Evolutionary conservation across 2,329 filamentous ascomycete species (phyloP), one percentile per base, ranked within the genome.

Genomic region (Cladosporium sp.): DNA sequence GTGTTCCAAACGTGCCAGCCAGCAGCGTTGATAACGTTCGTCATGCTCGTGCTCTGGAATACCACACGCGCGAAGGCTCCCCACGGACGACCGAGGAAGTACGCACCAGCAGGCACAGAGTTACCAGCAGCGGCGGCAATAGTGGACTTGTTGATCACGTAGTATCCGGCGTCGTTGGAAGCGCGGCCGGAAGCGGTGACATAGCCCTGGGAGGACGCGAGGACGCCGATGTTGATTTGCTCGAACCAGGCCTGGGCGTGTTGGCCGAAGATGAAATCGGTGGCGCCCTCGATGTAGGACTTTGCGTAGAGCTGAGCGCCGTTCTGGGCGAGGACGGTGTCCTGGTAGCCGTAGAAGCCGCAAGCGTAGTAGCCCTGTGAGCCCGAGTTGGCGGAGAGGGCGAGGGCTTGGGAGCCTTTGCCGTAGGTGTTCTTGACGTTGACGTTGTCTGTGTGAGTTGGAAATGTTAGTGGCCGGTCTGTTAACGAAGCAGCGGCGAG

Each of bases 1-100:
- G 69, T 76, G 65, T 81, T 81, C 88, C 88, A 90, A 28, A 78
- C 71, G 2, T 70, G 74, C 87, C 88, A 90, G 0, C 88, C 88
- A 0, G 82, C 82, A 1, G 79, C 66, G 70, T 89, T 88, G 71
- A 90, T 82, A 21, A 89, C 85, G 26, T 77, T 75, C 7, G 79
- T 80, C 75, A 90, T 77, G 36, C 72, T 73, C 0, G 83, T 84
- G 61, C 80, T 76, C 74, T 86, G 84, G 73, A 85, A 81, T 8
- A 80, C 78, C 18, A 85, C 83, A 18, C 81, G 75, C 6, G 83
- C 79, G 67, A 82, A 85, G 61, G 80, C 75, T 30, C 78, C 73
- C 82, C 84, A 86, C 25, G 84, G 84, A 1, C 84, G 79, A 6
- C 85, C 84, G 28, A 86, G 80, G 61, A 81, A 85, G 65, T 79